These are phyloP conservation scores for Fusarium humuli DNA, from an alignment of 2,329 filamentous ascomycete genomes.

Conservation along the genomic window DNA sequence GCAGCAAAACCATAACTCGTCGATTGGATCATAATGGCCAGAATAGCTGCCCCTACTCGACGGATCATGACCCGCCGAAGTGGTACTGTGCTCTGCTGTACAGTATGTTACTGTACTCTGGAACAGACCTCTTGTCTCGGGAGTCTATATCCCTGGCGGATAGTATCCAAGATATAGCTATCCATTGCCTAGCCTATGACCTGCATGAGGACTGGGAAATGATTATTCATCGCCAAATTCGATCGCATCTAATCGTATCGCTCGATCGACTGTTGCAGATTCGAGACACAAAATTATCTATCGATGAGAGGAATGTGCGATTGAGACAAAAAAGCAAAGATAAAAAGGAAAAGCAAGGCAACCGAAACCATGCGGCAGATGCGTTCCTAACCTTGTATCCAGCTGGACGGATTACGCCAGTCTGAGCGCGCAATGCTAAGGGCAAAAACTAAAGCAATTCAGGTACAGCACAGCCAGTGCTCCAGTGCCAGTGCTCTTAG, in stretches of 20 bases:
- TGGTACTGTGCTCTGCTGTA: constrained; percentile 2
- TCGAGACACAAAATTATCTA: constrained; percentile 16
- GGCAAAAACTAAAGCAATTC: not conserved
- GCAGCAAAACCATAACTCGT: constrained; percentile 13
- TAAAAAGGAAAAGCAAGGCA: constrained; percentile 7
- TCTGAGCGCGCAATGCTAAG: constrained; percentile 37
- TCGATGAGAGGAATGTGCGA: not conserved
- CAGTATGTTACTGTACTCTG: not conserved
- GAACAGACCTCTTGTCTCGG: constrained; percentile 16
- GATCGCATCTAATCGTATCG: not conserved
- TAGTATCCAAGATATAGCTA: not conserved
- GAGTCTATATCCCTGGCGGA: not conserved
- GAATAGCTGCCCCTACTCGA: not conserved
- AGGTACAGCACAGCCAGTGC: not conserved
- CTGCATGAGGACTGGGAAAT: constrained; percentile 14
- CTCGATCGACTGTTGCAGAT: constrained; percentile 15
- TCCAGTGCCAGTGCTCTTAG: not conserved
- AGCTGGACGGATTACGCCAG: constrained; percentile 31
- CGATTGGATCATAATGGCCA: constrained; percentile 11
- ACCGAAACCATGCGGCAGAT: constrained; percentile 11
- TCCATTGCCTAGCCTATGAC: not conserved
- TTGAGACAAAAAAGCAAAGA: not conserved
- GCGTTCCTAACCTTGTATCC: constrained; percentile 12
- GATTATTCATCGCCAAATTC: not conserved
- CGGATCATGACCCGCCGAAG: constrained; percentile 8